These are phyloP conservation scores for Trametes villosa DNA, from an alignment of 768 basidiomycete genomes.

Conservation along the genomic window DNA sequence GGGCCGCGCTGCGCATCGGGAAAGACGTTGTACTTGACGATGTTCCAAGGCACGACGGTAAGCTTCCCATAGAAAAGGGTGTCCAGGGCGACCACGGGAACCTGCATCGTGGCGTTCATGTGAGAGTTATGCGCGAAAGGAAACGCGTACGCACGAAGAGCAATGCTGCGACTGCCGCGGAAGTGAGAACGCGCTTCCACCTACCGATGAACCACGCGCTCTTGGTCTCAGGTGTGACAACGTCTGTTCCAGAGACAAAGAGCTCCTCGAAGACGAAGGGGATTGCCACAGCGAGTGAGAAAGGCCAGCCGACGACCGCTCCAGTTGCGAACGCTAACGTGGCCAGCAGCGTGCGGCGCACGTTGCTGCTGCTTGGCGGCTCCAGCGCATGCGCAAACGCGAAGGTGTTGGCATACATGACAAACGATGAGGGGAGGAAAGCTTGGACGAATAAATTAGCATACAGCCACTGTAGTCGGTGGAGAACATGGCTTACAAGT, in stretches of 20 bases:
- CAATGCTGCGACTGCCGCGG: conserved; percentile 59
- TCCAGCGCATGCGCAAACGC: conserved; percentile 74
- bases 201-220: conserved; percentile 63
- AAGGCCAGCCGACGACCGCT: conserved; percentile 95
- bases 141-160: conserved; percentile 56
- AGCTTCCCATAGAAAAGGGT: conserved; percentile 83
- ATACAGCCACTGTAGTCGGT: not conserved
- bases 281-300: conserved; percentile 82
- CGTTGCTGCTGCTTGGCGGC: conserved; percentile 57
- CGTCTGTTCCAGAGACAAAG: conserved; percentile 74
- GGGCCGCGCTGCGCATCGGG: conserved; percentile 79
- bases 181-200: conserved; percentile 57
- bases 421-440: conserved; percentile 93
- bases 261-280: conserved; percentile 93
- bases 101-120: conserved; percentile 46
- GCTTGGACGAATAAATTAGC: conserved; percentile 50
- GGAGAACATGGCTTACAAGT: conserved; percentile 54
- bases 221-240: conserved; percentile 50
- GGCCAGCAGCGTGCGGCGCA: conserved; percentile 61
- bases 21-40: conserved; percentile 92
- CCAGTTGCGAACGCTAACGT: conserved; percentile 78
- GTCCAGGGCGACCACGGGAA: conserved; percentile 85
- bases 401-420: conserved; percentile 86
- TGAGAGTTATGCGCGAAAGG: not conserved
- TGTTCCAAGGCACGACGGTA: conserved; percentile 89